Evolutionary conservation across 192 early-diverging fungal species (phyloP).

Genomic region (Backusella parvicylindrica): DNA sequence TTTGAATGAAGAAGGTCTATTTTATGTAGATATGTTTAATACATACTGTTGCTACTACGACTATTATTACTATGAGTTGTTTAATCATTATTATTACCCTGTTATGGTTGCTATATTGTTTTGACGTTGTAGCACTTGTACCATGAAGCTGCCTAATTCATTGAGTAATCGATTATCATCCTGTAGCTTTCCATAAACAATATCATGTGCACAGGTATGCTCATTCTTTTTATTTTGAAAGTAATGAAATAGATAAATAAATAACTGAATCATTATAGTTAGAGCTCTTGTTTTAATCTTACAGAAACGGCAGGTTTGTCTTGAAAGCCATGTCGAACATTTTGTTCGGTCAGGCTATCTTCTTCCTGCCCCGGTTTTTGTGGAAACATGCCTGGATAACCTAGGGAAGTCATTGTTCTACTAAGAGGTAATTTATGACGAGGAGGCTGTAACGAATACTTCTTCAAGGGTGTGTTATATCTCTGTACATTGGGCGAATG

Average conservation of each 20-base stretch:
- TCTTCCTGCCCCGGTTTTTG: constrained; percentile 39
- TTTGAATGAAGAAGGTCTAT: constrained; percentile 46
- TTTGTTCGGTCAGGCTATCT: constrained; percentile 53
- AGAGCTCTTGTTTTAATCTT: constrained; percentile 5
- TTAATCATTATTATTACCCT: constrained; percentile 18
- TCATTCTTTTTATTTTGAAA: constrained; percentile 36
- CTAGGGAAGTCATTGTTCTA: constrained; percentile 33
- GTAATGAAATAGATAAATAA: neutral
- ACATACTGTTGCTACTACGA: neutral
- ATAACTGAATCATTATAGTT: too few species aligned
- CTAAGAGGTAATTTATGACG: constrained; percentile 31
- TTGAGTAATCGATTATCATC: constrained; percentile 45
- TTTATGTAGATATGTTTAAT: neutral
- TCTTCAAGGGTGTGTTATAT: constrained; percentile 32
- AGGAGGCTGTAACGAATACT: constrained; percentile 47
- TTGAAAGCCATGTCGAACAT: constrained; percentile 63
- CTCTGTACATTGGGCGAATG: constrained; percentile 35
- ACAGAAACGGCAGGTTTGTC: constrained; percentile 46
- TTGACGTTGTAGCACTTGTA: constrained; percentile 36
- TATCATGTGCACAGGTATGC: constrained; percentile 50
- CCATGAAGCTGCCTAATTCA: constrained; percentile 48
- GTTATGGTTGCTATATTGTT: constrained; percentile 20
- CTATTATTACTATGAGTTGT: neutral
- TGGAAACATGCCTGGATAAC: constrained; percentile 62
- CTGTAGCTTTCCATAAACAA: constrained; percentile 43